A percentile compares a stretch with the other conserved stretches of the same genome.
These are phyloP conservation scores for Cadophora gregata DNA, from an alignment of 2,329 filamentous ascomycete species.

Conservation along the genomic window DNA sequence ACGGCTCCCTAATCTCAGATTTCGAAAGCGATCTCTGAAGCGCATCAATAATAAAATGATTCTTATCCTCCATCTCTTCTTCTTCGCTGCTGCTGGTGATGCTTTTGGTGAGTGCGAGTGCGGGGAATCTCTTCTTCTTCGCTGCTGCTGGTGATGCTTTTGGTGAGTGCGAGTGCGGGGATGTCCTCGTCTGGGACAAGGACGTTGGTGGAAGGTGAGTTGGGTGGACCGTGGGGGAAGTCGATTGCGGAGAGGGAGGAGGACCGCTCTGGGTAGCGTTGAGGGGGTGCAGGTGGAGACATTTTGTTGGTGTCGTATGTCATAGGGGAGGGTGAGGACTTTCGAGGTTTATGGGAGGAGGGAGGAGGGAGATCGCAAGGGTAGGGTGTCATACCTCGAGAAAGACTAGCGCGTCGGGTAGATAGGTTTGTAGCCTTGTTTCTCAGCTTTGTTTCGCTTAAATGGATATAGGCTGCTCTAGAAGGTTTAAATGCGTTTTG, in stretches of 20 bases:
- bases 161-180: background rate
- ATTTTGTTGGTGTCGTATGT: background rate
- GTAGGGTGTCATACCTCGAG: background rate
- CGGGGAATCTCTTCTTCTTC: background rate
- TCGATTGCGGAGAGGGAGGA: background rate
- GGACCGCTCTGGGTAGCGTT: background rate
- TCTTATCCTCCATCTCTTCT: background rate
- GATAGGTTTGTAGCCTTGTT: background rate
- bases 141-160: too few species aligned
- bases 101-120: background rate
- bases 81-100: too few species aligned
- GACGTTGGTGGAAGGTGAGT: background rate
- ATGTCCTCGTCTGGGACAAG: background rate
- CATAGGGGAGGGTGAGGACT: background rate
- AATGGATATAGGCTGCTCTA: too few species aligned
- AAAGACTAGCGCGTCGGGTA: too few species aligned
- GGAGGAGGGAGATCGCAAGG: background rate
- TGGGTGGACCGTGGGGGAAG: slow-evolving; percentile 10
- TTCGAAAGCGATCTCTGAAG: background rate
- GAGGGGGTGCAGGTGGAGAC: background rate
- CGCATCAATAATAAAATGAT: background rate
- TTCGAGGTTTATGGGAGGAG: background rate
- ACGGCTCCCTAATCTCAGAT: background rate
- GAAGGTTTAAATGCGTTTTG: too few species aligned
- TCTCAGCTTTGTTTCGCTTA: background rate